Evolutionary conservation across 208 protist genomes (phyloP), one percentile per base, ranked within the genome.

Genomic region (Porcisia hertigi): DNA sequence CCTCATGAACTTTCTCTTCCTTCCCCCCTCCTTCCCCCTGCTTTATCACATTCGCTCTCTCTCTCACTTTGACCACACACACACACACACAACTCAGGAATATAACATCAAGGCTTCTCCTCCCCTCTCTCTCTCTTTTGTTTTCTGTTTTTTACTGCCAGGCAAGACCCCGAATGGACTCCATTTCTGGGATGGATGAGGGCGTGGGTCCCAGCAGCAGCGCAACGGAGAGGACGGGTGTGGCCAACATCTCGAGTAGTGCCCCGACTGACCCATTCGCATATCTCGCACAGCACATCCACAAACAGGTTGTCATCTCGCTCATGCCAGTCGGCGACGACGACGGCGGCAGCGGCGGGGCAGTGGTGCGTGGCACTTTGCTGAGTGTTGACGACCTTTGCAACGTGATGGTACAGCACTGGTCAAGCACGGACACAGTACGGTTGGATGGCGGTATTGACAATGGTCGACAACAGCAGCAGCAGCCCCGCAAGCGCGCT

Each of bases 351-450:
- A 66, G 69, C 41, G 58, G 58, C 55, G 53, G 57, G 23, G 72
- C 41, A 36, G 66, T 74, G 36, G 77, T 82, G 43, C 14, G 57
- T 34, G 91, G 91, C 18, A 89, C 79, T n/a, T 77, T 95, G 60
- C 47, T 92, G 41, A 85, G 82, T 30, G 82, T 93, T 8, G 91
- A 95, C 73, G 91, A 95, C 41, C 77, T 90, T 36, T 86, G 87
- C 67, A 95, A 95, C 70, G 73, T 93, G 23, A 65, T 93, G 58
- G 20, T 95, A 69, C 60, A 79, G 69, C 60, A 85, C 72, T 94
- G 87, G 89, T 55, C 34, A 4, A 77, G 77, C 59, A 71, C 66
- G 7, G 69, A 76, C 16, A 8, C 65, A 4, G 30, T 69, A 18
- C 43, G n/a, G 67, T 30, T 34, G 16, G 53, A 62, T 34, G 5